A percentile compares a stretch with the other conserved stretches of the same genome.
Evolutionary conservation across 1,139 yeast genomes (phyloP).

Genomic region (Kodamaea anthophila): DNA sequence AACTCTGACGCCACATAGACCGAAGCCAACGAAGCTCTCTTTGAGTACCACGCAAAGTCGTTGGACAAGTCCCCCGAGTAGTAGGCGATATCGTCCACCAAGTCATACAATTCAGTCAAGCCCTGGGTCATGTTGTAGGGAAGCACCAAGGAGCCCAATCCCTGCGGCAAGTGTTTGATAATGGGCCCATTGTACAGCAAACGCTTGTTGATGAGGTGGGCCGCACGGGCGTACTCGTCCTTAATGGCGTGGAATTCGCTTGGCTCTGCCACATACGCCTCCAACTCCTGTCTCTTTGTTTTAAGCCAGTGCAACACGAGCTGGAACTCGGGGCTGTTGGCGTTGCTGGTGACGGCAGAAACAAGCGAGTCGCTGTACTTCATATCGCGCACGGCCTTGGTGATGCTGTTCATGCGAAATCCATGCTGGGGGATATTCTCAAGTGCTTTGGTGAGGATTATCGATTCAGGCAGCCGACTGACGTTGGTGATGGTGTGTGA

Average conservation of each 20-base stretch:
- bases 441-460: constrained; percentile 31
- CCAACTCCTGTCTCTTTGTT: constrained; percentile 28
- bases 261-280: constrained; percentile 25
- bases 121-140: constrained; percentile 50
- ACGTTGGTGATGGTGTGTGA: constrained; percentile 31
- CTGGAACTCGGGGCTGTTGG: constrained; percentile 37
- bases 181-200: constrained; percentile 57
- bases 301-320: constrained; percentile 43
- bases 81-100: constrained; percentile 78
- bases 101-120: constrained; percentile 60
- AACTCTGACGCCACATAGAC: constrained; percentile 71
- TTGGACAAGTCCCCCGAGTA: constrained; percentile 77
- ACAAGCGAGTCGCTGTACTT: constrained; percentile 64
- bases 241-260: constrained; percentile 20
- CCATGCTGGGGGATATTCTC: constrained; percentile 64
- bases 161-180: constrained; percentile 37
- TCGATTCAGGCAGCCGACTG: constrained; percentile 26
- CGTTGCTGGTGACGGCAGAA: constrained; percentile 42
- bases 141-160: constrained; percentile 47
- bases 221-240: constrained; percentile 56
- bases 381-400: constrained; percentile 53
- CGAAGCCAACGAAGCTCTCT: constrained; percentile 63
- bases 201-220: constrained; percentile 52
- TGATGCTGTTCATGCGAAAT: constrained; percentile 56
- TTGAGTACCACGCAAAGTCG: constrained; percentile 92